Percentiles rank a stretch among this genome's conserved stretches.
Conservation (phyloP, 768 basidiomycete genomes). For the Psilocybe tampanensis region DNA sequence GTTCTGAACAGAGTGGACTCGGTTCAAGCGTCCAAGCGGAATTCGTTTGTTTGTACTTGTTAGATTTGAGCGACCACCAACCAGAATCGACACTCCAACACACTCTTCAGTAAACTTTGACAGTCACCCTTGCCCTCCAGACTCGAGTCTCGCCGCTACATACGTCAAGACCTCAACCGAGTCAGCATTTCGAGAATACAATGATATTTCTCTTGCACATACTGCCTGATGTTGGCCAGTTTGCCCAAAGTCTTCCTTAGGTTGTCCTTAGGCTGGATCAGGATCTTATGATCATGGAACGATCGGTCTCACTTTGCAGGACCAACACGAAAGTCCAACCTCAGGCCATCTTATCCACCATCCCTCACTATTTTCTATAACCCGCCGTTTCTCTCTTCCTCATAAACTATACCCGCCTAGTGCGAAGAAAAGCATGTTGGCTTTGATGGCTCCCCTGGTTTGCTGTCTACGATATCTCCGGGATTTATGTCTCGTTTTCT, state of each 20-base stretch:
- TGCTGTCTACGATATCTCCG: background rate
- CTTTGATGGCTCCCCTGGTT: background rate
- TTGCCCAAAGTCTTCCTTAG: background rate
- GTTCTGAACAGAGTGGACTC: background rate
- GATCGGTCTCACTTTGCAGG: background rate
- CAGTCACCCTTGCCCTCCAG: background rate
- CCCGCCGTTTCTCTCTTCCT: background rate
- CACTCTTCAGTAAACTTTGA: background rate
- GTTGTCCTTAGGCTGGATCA: background rate
- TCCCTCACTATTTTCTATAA: background rate
- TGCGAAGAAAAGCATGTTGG: background rate
- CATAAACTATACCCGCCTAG: background rate
- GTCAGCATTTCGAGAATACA: too few relatives aligned
- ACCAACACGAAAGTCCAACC: background rate
- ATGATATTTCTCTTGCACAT: too few relatives aligned
- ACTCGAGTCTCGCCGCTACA: too few relatives aligned
- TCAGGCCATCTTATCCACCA: background rate
- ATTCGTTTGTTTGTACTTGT: background rate
- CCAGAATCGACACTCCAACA: too few relatives aligned
- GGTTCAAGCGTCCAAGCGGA: background rate
- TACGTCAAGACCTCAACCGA: too few relatives aligned
- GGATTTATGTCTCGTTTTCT: slow-evolving; percentile 8
- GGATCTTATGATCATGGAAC: background rate
- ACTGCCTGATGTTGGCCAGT: too few relatives aligned
- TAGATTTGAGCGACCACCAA: background rate